A percentile compares a stretch with the other conserved stretches of the same genome.
Evolutionary conservation across 305 asterid species (phyloP).

Genomic region (Ajuga reptans): DNA sequence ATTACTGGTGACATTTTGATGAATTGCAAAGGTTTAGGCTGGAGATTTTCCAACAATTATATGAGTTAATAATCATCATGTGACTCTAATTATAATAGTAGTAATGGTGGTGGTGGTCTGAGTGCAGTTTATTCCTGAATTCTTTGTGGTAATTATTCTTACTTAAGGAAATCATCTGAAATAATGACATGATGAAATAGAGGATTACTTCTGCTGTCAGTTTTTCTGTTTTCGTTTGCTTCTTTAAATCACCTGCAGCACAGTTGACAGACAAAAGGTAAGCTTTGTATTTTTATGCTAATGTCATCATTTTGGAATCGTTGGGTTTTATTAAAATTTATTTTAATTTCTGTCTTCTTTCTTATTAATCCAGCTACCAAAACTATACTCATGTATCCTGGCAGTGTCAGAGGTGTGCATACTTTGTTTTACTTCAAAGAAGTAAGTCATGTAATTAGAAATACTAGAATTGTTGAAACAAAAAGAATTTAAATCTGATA

Average conservation of each 20-base stretch:
- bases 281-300: slow-evolving; percentile 1
- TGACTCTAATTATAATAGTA: no score
- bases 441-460: not conserved
- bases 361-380: not conserved
- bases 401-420: not conserved
- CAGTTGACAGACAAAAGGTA: not conserved
- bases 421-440: not conserved
- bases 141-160: not conserved
- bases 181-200: not conserved
- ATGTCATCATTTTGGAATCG: not conserved
- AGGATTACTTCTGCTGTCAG: not conserved
- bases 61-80: not conserved
- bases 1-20: slow-evolving; percentile 55
- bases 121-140: not conserved
- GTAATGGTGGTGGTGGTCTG: not conserved
- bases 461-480: not conserved
- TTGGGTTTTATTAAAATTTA: not conserved
- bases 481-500: not conserved
- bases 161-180: not conserved
- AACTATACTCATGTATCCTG: not conserved
- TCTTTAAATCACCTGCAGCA: not conserved
- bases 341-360: not conserved
- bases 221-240: not conserved
- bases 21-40: slow-evolving; percentile 12
- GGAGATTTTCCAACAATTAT: not conserved